Evolutionary conservation across 2,329 filamentous ascomycete genomes (phyloP), one percentile per base, ranked within the genome.

Genomic region (Cyanodermella asteris): DNA sequence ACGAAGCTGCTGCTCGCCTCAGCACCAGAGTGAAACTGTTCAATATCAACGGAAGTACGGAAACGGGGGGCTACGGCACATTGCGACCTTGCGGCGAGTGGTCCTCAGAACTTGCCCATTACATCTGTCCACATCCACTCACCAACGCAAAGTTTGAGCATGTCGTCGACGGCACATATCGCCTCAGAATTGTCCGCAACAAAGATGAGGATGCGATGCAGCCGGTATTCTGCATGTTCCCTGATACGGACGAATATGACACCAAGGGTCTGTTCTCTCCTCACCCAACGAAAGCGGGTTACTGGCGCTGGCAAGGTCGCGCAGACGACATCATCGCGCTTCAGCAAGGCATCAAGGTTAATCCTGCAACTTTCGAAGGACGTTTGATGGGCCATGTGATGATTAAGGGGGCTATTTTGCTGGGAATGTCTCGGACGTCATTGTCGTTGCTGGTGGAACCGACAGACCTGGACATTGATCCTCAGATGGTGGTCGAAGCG

Each of bases 281-380:
- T 11, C 24, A 34, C 21, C 27, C 30, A 7, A 13, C 19, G 11
- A 24, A 28, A 6, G 14, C 20, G 7, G 16, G 23, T 8, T 22
- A 23, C 11, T 34, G 30, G 30, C 20, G 13, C 8, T 28, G 28
- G 15, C 15, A 12, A n/a, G 24, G 30, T 6, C 20, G 31, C 4
- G 16, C 18, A 9, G 31, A 34, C 13, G 31, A 34, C 16, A 16
- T 27, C 4, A 12, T 26, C 9, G 46, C 56, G 1, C 36, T 57
- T 13, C 48, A 43, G 11, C 55, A 51, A 28, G 53, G 52, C 1
- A 45, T 52, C 23, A 59, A 57, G 29, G 45, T 53, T 20, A 55
- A 56, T 22, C 53, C 55, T 0, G 31, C 49, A 3, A 37, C 39
- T 3, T 44, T 53, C 32, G 54, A 58, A 33, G 36, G 30, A 10